phyloP scores from a whole-genome alignment of 2,329 filamentous ascomycete species.

The Penicillium paneum region DNA sequence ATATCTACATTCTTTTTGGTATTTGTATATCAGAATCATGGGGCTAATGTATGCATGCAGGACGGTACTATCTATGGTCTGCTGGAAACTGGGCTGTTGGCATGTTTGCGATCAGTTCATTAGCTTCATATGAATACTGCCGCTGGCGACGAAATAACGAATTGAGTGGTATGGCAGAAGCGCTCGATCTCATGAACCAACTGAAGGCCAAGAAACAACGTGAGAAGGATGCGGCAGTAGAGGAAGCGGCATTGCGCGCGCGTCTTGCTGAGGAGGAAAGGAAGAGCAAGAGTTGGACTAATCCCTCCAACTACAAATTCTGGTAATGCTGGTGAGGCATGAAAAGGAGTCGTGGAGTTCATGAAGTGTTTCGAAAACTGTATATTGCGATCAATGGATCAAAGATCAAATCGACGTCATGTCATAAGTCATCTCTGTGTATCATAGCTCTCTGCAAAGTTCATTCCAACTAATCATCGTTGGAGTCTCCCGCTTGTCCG shows the following conservation, averaged over 20 bases:
- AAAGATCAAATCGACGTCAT: conserved; percentile 15
- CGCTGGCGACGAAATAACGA: conserved; percentile 71
- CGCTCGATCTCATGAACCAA: conserved; percentile 75
- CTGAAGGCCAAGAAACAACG: conserved; percentile 65
- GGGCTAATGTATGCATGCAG: conserved; percentile 19
- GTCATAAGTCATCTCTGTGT: conserved; percentile 26
- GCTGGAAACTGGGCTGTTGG: conserved; percentile 85
- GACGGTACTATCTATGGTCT: conserved; percentile 57
- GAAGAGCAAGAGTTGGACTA: conserved; percentile 44
- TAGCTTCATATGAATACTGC: conserved; percentile 79
- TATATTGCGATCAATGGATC: conserved; percentile 21
- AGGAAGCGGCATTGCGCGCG: conserved; percentile 33
- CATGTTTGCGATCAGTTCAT: conserved; percentile 66
- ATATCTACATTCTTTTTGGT: conserved; percentile 17
- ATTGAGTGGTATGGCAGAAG: conserved; percentile 76
- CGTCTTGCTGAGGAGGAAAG: conserved; percentile 39
- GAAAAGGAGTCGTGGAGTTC: conserved; percentile 35
- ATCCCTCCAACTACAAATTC: conserved; percentile 46
- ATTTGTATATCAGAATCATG: neutral
- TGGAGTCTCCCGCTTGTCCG: neutral
- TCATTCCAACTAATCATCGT: conserved; percentile 10
- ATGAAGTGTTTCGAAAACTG: conserved; percentile 20
- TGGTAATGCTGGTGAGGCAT: conserved; percentile 37
- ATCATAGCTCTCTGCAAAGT: conserved; percentile 23
- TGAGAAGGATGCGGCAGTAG: conserved; percentile 43